Evolutionary conservation across 441 rosid species (phyloP), one percentile per base, ranked within the genome.

Genomic region (Croton laevigatus): DNA sequence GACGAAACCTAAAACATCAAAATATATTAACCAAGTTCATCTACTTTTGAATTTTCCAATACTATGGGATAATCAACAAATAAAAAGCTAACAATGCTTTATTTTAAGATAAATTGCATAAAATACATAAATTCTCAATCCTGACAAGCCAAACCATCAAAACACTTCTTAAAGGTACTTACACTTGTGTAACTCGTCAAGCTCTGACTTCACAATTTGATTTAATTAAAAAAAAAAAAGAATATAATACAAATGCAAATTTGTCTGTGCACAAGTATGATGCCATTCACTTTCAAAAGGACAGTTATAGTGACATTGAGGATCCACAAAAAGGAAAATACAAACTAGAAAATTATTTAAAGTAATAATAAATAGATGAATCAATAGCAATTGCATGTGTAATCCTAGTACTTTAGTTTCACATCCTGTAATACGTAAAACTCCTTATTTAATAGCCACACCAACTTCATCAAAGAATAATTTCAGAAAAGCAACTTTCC

Each of bases 1-100:
- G 99, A 96, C 65, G 98, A 96, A 81, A 96, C 96, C 99, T 95
- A 78, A 60, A 82, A 74, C 37, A 64, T 42, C 34, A 59, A 22
- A 32, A 17, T 40, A 76, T 49, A 71, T 45, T 65, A 57, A 73
- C 42, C 3, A 53, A 64, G 46, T 20, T 37, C 67, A n/a, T 13
- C 46, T 64, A 27, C 44, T 23, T 14, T 40, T 58, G 23, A 12
- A 20, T 59, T 66, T 22, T 19, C 16, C 23, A 40, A 8, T 52
- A 12, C 62, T 40, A 16, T 27, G 12, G n/a, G 1, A 27, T 20
- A 2, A 3, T 46, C 27, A 42, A 73, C n/a, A 12, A 36, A 8
- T 62, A 2, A 32, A 61, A 27, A 66, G 37, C 12, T 23, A 20
- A 60, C 14, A 66, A 38, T 13, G 42, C 17, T 59, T 59, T 66